Evolutionary conservation across 768 basidiomycete genomes (phyloP), one percentile per base, ranked within the genome.

Genomic region (Kwoniella dejecticola): DNA sequence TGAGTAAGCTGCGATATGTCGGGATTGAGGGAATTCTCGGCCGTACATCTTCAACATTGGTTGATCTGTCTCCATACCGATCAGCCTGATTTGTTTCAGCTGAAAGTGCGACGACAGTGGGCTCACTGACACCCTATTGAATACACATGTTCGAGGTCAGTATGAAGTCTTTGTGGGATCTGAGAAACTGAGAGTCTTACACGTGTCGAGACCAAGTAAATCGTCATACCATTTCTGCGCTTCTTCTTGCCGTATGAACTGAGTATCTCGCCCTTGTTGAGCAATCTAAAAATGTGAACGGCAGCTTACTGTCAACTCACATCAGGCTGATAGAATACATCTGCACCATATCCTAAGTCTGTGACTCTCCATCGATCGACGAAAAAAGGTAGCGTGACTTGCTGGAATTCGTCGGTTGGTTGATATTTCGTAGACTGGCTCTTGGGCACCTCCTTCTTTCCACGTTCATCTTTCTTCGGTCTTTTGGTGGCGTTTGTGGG

Each of bases 11-110:
- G 70, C 80, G 40, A 81, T 81, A 23, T 76, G 69, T 1, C 81
- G 74, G 12, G 79, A 80, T 66, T 82, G 81, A 2, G 68, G 68
- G 53, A 82, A 75, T 4, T 67, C 64, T 30, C 79, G 77, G 31
- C 82, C 82, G 67, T 82, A 82, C 49, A 82, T 68, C 55, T 80
- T 80, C 21, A 82, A 76, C 10, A 66, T 77, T 0, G 82, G 82
- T 48, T 79, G 80, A 55, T 82, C 81, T 82, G 24, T 44, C 5
- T 44, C 19, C n/a, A n/a, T n/a, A n/a, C n/a, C n/a, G n/a, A n/a
- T n/a, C n/a, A n/a, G n/a, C n/a, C n/a, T n/a, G n/a, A n/a, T n/a
- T n/a, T n/a, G n/a, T n/a, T n/a, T n/a, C n/a, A n/a, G n/a, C n/a
- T n/a, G n/a, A n/a, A n/a, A n/a, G n/a, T n/a, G n/a, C n/a, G n/a